A percentile compares a stretch with the other conserved stretches of the same genome.
These are phyloP conservation scores for Orbilia brochopaga DNA, from an alignment of 2,329 filamentous ascomycete species.

Conservation along the genomic window DNA sequence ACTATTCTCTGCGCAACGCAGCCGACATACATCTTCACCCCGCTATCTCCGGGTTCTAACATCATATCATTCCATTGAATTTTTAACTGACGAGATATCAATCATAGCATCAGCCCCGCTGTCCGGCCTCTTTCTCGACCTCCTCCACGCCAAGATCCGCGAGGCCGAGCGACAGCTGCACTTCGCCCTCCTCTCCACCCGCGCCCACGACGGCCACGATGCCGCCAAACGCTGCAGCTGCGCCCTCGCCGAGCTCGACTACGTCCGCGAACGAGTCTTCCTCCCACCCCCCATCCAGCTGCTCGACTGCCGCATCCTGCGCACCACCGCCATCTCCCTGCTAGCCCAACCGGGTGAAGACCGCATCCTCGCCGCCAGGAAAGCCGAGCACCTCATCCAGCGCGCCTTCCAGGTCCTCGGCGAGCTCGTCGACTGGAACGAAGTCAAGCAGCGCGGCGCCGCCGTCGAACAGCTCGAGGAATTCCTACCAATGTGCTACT, in stretches of 20 bases:
- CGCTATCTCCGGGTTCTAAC: no score
- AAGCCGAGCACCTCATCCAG: slow-evolving; percentile 36
- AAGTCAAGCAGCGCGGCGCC: slow-evolving; percentile 28
- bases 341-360: slow-evolving; percentile 24
- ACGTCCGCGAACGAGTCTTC: slow-evolving; percentile 37
- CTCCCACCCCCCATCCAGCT: slow-evolving; percentile 45
- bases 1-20: background rate
- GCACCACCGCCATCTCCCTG: slow-evolving; percentile 25
- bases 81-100: no score
- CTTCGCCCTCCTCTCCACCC: slow-evolving; percentile 41
- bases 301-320: slow-evolving; percentile 32
- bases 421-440: slow-evolving; percentile 43
- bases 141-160: slow-evolving; percentile 39
- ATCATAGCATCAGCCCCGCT: background rate
- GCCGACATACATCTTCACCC: background rate
- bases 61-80: no score
- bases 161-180: slow-evolving; percentile 48
- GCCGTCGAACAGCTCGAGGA: slow-evolving; percentile 46
- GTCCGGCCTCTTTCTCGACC: slow-evolving; percentile 34
- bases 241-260: slow-evolving; percentile 44
- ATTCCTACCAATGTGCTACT: slow-evolving; percentile 45
- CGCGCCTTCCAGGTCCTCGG: slow-evolving; percentile 42
- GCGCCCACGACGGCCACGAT: slow-evolving; percentile 35
- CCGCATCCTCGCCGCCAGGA: slow-evolving; percentile 32
- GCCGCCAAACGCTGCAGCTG: slow-evolving; percentile 47